A percentile compares a stretch with the other conserved stretches of the same genome.
phyloP scores from a whole-genome alignment of 225 moss, liverwort and hornwort species.

The Physcomitrium patens region DNA sequence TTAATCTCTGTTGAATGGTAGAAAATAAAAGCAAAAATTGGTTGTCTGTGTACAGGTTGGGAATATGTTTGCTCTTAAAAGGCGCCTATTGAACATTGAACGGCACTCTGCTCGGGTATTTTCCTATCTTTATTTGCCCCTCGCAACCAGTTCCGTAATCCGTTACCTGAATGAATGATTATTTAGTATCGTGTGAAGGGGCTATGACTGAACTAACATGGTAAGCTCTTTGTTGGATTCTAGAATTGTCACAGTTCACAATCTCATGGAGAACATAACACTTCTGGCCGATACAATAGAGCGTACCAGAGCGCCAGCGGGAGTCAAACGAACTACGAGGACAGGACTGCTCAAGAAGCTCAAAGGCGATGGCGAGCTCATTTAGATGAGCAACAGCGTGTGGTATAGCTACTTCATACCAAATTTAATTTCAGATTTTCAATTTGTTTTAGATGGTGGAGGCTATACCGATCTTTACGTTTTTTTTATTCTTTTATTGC shows the following conservation, averaged over 20 bases:
- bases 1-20: no score
- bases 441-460: no score
- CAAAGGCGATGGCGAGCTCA: conserved; percentile 56
- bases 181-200: not conserved
- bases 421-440: no score
- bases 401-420: conserved; percentile 37
- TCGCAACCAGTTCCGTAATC: conserved; percentile 4
- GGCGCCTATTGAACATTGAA: conserved; percentile 71
- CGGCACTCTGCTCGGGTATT: conserved; percentile 72
- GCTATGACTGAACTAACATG: conserved; percentile 33
- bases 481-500: no score
- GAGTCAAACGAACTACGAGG: conserved; percentile 44
- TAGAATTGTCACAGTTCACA: conserved; percentile 93
- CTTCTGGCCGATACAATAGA: conserved; percentile 53
- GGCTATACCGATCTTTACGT: no score
- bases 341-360: conserved; percentile 51
- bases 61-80: conserved; percentile 70
- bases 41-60: conserved; percentile 67
- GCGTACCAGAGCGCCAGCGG: conserved; percentile 52
- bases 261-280: conserved; percentile 56
- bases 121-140: conserved; percentile 32
- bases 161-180: not conserved
- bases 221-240: conserved; percentile 43
- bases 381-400: conserved; percentile 62
- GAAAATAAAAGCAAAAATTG: conserved; percentile 12